Conservation (phyloP, 2,329 filamentous ascomycete species). For the Penicillium oxalicum region DNA sequence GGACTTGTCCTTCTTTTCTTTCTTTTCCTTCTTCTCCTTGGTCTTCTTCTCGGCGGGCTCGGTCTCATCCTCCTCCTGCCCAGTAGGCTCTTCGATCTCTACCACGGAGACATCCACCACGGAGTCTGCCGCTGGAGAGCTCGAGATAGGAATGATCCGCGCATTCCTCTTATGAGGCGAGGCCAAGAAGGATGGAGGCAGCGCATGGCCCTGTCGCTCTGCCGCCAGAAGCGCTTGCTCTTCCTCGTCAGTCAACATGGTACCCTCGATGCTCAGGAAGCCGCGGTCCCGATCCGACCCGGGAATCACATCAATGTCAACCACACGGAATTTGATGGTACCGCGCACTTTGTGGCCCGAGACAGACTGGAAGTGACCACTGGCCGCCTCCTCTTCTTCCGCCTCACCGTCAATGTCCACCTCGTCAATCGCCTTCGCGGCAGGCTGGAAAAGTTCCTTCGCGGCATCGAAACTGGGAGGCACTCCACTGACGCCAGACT, state of each 20-base stretch:
- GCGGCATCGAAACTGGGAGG: conserved; percentile 28
- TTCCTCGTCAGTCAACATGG: conserved; percentile 65
- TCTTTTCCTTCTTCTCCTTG: conserved; percentile 10
- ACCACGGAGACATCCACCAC: conserved; percentile 14
- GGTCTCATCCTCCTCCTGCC: conserved; percentile 5
- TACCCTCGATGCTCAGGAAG: conserved; percentile 80
- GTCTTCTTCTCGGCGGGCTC: not conserved
- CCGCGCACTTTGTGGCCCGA: conserved; percentile 64
- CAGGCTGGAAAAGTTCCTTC: conserved; percentile 38
- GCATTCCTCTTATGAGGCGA: conserved; percentile 11
- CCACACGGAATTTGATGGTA: conserved; percentile 69
- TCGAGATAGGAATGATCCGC: conserved; percentile 18
- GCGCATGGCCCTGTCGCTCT: conserved; percentile 42
- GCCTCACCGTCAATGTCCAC: conserved; percentile 34
- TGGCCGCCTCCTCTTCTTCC: conserved; percentile 48
- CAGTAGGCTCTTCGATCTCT: conserved; percentile 13
- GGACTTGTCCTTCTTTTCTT: conserved; percentile 10
- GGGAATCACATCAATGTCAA: conserved; percentile 69
- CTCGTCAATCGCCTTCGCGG: conserved; percentile 28
- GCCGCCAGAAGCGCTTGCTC: conserved; percentile 56
- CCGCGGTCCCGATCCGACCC: conserved; percentile 66
- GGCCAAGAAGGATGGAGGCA: conserved; percentile 17
- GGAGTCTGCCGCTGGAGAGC: conserved; percentile 7
- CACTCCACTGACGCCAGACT: conserved; percentile 16
- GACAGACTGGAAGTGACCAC: conserved; percentile 71